These are phyloP conservation scores for Penicillium diatomitis DNA, from an alignment of 495 filamentous ascomycete genomes.

Conservation along the genomic window DNA sequence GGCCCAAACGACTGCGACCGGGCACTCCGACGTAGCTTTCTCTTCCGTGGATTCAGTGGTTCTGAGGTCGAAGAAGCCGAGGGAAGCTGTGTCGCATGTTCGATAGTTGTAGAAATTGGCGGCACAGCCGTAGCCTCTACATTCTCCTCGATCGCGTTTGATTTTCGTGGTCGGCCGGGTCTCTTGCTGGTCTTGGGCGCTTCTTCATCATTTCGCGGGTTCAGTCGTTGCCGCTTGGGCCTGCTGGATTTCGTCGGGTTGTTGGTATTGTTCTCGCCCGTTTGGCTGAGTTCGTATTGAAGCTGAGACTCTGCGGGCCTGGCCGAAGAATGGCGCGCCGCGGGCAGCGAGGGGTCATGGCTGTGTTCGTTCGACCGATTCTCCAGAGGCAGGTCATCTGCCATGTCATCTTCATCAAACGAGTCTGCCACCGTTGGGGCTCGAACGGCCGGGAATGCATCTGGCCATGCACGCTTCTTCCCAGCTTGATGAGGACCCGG, in stretches of 20 bases:
- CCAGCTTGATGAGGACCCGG: conserved; percentile 31
- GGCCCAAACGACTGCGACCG: conserved; percentile 7
- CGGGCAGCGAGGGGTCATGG: conserved; percentile 23
- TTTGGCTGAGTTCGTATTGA: conserved; percentile 9
- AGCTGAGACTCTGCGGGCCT: background rate
- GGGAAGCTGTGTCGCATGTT: background rate
- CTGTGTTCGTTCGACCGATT: conserved; percentile 11
- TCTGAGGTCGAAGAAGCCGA: background rate
- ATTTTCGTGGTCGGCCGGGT: conserved; percentile 28
- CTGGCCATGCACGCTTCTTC: conserved; percentile 30
- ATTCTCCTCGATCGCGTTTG: conserved; percentile 10
- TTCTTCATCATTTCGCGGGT: conserved; percentile 3
- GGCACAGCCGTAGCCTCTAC: conserved; percentile 3
- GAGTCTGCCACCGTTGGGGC: conserved; percentile 26
- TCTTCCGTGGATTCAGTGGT: background rate
- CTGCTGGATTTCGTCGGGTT: conserved; percentile 1
- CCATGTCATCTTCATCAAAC: conserved; percentile 31
- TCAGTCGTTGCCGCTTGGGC: conserved; percentile 27
- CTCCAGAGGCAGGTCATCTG: conserved; percentile 21
- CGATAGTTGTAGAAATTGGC: background rate
- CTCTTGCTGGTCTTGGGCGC: conserved; percentile 7
- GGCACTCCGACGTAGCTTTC: conserved; percentile 10
- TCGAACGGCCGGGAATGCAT: conserved; percentile 20
- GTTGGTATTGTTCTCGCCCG: background rate
- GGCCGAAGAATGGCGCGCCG: conserved; percentile 4